Percentiles rank a stretch among this genome's conserved stretches.
Conservation (phyloP, 306 rosid genomes). For the Cyamopsis tetragonoloba region DNA sequence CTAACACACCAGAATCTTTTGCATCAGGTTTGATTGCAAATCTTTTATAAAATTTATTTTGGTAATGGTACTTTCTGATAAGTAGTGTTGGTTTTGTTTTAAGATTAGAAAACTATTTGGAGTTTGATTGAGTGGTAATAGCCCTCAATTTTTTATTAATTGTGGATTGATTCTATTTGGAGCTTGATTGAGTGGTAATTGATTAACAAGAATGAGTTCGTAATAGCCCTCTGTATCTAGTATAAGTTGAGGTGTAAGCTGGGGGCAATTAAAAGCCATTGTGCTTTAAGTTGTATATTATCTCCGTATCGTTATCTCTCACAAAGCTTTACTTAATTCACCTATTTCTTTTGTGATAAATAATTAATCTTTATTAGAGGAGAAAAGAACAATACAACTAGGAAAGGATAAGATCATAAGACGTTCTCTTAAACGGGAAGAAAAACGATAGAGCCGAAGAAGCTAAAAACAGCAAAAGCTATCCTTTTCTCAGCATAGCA, state of each 20-base stretch:
- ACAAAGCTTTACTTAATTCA: background rate
- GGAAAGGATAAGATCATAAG: background rate
- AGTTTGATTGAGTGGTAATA: background rate
- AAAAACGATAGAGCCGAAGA: too few species aligned
- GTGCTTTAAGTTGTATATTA: background rate
- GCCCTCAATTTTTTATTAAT: too few species aligned
- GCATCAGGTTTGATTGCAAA: slow-evolving; percentile 75
- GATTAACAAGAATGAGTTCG: background rate
- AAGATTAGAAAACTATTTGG: background rate
- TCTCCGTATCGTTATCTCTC: background rate
- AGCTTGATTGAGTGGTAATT: background rate
- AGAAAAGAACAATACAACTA: background rate
- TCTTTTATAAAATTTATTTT: slow-evolving; percentile 15
- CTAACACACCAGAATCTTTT: slow-evolving; percentile 84
- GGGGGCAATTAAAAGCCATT: background rate
- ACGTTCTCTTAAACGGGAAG: background rate
- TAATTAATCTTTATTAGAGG: background rate
- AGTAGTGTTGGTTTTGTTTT: background rate
- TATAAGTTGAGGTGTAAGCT: background rate
- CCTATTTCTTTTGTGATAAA: background rate
- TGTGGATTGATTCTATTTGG: background rate
- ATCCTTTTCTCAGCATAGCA: background rate
- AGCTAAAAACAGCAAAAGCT: background rate
- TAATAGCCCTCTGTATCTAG: background rate
- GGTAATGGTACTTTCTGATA: background rate